Conservation (phyloP, 2,329 filamentous ascomycete genomes). For the Epichloe coenophiala region DNA sequence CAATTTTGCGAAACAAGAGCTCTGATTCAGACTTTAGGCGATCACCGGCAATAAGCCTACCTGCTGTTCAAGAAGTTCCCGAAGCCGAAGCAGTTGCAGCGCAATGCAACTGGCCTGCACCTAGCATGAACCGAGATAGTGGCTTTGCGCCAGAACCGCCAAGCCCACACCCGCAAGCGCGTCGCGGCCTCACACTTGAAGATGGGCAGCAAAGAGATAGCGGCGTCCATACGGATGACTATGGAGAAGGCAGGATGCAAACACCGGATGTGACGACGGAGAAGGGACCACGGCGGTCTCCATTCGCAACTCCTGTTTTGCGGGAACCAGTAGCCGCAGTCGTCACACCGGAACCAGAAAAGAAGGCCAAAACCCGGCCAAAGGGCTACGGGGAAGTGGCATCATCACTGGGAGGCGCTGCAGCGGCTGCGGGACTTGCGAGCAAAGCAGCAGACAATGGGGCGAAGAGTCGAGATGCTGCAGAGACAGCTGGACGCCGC, state of each 20-base stretch:
- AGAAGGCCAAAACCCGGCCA: conserved; percentile 15
- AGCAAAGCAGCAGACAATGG: background rate
- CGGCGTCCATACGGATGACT: conserved; percentile 40
- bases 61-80: conserved; percentile 37
- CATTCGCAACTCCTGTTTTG: conserved; percentile 25
- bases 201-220: conserved; percentile 36
- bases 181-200: conserved; percentile 20
- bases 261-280: conserved; percentile 16
- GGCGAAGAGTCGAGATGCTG: background rate
- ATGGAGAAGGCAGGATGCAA: conserved; percentile 20
- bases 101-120: conserved; percentile 11
- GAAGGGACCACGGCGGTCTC: conserved; percentile 18
- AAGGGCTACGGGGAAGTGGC: conserved; percentile 19
- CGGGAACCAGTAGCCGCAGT: conserved; percentile 23
- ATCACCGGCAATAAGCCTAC: conserved; percentile 30
- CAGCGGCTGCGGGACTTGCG: background rate
- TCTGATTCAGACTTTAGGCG: conserved; percentile 26
- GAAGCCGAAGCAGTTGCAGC: conserved; percentile 28
- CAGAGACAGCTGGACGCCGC: conserved; percentile 6
- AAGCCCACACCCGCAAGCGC: conserved; percentile 22
- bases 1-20: conserved; percentile 10
- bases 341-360: conserved; percentile 32
- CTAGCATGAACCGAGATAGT: conserved; percentile 25
- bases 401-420: background rate
- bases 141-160: conserved; percentile 28